Evolutionary conservation across 2,329 filamentous ascomycete species (phyloP).

Genomic region (Raffaelea arxii): DNA sequence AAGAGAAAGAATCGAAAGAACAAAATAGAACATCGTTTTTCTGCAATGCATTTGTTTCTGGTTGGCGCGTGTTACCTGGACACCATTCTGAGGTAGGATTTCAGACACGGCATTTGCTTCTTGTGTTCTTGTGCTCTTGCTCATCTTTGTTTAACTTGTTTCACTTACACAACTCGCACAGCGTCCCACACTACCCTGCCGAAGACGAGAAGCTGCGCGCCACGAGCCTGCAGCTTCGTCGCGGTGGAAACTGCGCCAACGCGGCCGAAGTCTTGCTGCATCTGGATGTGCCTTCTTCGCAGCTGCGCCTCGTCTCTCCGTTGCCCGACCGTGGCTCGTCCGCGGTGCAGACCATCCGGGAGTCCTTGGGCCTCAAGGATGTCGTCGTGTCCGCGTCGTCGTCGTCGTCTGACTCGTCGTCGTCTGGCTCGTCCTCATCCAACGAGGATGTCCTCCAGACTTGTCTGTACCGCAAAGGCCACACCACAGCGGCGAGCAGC

Average conservation of each 20-base stretch:
- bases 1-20: too few species aligned
- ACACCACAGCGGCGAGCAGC: slow-evolving; percentile 51
- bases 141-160: neutral
- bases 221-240: slow-evolving; percentile 43
- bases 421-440: slow-evolving; percentile 28
- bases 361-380: slow-evolving; percentile 51
- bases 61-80: slow-evolving; percentile 63
- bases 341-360: slow-evolving; percentile 40
- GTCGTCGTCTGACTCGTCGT: neutral
- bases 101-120: too few species aligned
- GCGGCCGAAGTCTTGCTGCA: slow-evolving; percentile 61
- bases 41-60: slow-evolving; percentile 46
- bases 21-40: neutral
- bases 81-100: slow-evolving; percentile 53
- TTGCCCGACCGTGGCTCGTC: slow-evolving; percentile 38
- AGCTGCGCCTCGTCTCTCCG: slow-evolving; percentile 44
- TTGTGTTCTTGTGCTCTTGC: too few species aligned
- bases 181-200: slow-evolving; percentile 54
- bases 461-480: slow-evolving; percentile 50
- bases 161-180: slow-evolving; percentile 19
- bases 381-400: too few species aligned
- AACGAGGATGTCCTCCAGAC: too few species aligned
- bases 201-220: slow-evolving; percentile 69
- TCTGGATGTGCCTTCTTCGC: slow-evolving; percentile 30
- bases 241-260: slow-evolving; percentile 67